Percentiles rank a stretch among this genome's conserved stretches.
Evolutionary conservation across 768 basidiomycete species (phyloP).

Genomic region (Rhizopogon roseolus): DNA sequence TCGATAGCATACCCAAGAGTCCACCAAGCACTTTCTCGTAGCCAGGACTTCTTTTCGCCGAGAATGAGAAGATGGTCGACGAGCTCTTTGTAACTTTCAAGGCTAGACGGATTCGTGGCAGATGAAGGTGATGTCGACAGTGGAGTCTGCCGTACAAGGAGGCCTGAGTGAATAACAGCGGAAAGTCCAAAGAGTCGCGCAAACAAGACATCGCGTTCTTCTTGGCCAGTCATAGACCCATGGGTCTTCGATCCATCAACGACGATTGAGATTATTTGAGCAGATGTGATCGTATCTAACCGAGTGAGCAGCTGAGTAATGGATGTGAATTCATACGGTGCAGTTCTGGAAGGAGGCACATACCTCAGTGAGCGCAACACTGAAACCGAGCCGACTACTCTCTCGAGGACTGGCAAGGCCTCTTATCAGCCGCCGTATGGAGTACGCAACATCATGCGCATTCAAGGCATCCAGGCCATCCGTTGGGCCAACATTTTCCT

Average conservation of each 20-base stretch:
- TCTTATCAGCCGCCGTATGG: slow-evolving; percentile 79
- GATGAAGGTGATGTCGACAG: slow-evolving; percentile 51
- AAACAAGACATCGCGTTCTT: slow-evolving; percentile 90
- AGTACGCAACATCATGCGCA: slow-evolving; percentile 90
- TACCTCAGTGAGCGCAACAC: slow-evolving; percentile 94
- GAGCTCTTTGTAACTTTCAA: slow-evolving; percentile 53
- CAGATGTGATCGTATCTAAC: slow-evolving; percentile 70
- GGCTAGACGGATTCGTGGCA: slow-evolving; percentile 48
- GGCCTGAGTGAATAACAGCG: slow-evolving; percentile 78
- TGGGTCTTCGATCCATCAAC: slow-evolving; percentile 65
- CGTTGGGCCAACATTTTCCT: slow-evolving; percentile 33
- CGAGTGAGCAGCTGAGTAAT: slow-evolving; percentile 66
- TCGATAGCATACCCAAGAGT: slow-evolving; percentile 62
- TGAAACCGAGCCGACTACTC: slow-evolving; percentile 91
- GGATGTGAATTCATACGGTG: not conserved
- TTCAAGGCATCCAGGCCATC: slow-evolving; percentile 64
- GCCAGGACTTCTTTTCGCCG: slow-evolving; percentile 84
- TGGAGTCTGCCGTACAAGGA: slow-evolving; percentile 61
- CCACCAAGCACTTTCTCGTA: slow-evolving; percentile 91
- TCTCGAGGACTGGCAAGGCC: slow-evolving; percentile 91
- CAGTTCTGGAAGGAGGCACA: slow-evolving; percentile 16
- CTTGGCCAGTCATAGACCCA: slow-evolving; percentile 81
- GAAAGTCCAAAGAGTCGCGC: slow-evolving; percentile 89
- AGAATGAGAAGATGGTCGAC: slow-evolving; percentile 59
- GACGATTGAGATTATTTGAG: slow-evolving; percentile 74